phyloP scores from a whole-genome alignment of 108 stramenopile genomes.

The Skeletonema marinoi region DNA sequence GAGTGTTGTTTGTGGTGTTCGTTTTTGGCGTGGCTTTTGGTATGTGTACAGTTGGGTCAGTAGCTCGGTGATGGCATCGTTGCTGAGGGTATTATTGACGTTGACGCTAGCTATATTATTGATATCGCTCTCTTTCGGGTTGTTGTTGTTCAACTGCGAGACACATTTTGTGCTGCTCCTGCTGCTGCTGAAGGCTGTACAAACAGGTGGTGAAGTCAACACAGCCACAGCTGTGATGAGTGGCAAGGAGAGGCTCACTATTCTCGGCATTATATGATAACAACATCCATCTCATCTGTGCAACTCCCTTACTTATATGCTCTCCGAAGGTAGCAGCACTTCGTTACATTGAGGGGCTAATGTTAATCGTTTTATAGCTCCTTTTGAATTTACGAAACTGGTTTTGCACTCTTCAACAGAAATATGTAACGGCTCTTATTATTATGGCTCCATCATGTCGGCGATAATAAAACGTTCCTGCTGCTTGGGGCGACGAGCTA shows the following conservation, averaged over 20 bases:
- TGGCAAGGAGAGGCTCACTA: not conserved
- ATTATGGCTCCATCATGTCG: not conserved
- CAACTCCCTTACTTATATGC: too few species aligned
- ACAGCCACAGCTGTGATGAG: not conserved
- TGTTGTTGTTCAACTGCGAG: too few species aligned
- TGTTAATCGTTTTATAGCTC: too few species aligned
- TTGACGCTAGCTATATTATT: not conserved
- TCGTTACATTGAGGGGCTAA: too few species aligned
- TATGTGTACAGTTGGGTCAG: constrained; percentile 28
- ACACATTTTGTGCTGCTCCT: not conserved
- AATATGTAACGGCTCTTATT: too few species aligned
- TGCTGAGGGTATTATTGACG: not conserved
- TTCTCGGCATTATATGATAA: not conserved
- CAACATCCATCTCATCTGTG: too few species aligned
- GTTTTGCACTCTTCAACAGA: too few species aligned
- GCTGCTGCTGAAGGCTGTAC: too few species aligned
- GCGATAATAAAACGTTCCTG: not conserved
- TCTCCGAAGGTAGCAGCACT: too few species aligned
- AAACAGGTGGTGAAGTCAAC: too few species aligned
- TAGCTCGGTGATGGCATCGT: not conserved
- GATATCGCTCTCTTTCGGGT: not conserved
- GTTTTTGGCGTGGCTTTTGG: constrained; percentile 46
- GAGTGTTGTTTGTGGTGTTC: constrained; percentile 28
- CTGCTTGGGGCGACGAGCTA: not conserved
- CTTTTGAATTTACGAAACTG: too few species aligned